Conservation (phyloP, 257 asterid genomes). For the Scutellaria galericulata region DNA sequence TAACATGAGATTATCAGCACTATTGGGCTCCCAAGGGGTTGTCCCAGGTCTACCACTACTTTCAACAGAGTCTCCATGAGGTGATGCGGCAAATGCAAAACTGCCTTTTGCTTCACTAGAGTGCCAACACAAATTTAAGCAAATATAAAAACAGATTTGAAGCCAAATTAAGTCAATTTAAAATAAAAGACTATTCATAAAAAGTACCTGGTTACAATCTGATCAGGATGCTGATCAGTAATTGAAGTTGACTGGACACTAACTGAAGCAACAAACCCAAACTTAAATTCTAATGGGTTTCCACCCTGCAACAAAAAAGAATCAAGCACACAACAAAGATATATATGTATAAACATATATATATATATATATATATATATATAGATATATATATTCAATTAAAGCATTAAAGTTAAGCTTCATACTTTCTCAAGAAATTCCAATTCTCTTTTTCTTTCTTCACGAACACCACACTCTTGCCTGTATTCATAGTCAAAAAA, state of each 20-base stretch:
- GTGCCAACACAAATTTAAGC: slow-evolving; percentile 35
- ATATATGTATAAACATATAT: not conserved
- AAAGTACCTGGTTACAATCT: slow-evolving; percentile 64
- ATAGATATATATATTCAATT: slow-evolving; percentile 29
- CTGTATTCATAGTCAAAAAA: slow-evolving; percentile 49
- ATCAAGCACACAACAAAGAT: slow-evolving; percentile 34
- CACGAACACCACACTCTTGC: slow-evolving; percentile 80
- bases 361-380: slow-evolving; percentile 16
- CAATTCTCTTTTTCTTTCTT: slow-evolving; percentile 74
- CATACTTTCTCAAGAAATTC: slow-evolving; percentile 90
- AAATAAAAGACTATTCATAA: slow-evolving; percentile 25
- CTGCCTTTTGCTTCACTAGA: slow-evolving; percentile 87
- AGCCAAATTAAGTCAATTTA: slow-evolving; percentile 18
- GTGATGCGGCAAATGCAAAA: slow-evolving; percentile 74
- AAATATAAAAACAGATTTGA: slow-evolving; percentile 7
- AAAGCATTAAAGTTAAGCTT: slow-evolving; percentile 38
- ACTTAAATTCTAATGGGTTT: slow-evolving; percentile 75
- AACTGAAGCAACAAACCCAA: slow-evolving; percentile 61
- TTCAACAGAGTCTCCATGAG: slow-evolving; percentile 91
- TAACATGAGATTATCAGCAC: slow-evolving; percentile 90
- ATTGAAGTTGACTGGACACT: slow-evolving; percentile 83
- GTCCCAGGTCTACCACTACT: slow-evolving; percentile 84
- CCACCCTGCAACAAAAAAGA: slow-evolving; percentile 71
- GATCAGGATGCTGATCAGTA: slow-evolving; percentile 70
- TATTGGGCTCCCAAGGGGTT: slow-evolving; percentile 71